Evolutionary conservation across 2,329 filamentous ascomycete genomes (phyloP).

Genomic region (Hypoxylon sp.): DNA sequence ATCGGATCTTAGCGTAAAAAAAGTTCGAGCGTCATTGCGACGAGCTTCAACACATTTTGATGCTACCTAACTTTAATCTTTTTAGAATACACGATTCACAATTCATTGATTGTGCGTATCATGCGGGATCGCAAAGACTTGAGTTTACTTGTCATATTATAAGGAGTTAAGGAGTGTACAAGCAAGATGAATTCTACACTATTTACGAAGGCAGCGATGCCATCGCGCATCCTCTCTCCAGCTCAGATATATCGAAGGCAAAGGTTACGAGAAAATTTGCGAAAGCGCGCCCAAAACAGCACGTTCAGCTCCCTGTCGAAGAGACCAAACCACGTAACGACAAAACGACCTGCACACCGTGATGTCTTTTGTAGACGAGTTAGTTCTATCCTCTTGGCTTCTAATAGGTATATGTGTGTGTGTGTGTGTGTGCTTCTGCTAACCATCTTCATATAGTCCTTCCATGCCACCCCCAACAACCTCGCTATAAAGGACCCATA

Average conservation of each 20-base stretch:
- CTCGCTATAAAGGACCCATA: slow-evolving; percentile 81
- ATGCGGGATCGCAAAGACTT: slow-evolving; percentile 16
- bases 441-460: slow-evolving; percentile 52
- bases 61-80: slow-evolving; percentile 6
- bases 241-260: slow-evolving; percentile 52
- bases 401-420: too few relatives aligned
- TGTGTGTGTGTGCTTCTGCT: slow-evolving; percentile 25
- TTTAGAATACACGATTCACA: slow-evolving; percentile 15
- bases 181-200: slow-evolving; percentile 58
- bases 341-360: slow-evolving; percentile 19
- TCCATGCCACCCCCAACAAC: slow-evolving; percentile 66
- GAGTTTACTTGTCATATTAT: slow-evolving; percentile 17
- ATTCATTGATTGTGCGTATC: slow-evolving; percentile 4
- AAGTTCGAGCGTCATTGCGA: slow-evolving; percentile 45
- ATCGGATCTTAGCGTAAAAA: slow-evolving; percentile 41
- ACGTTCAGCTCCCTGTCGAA: slow-evolving; percentile 40
- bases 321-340: slow-evolving; percentile 29
- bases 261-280: slow-evolving; percentile 52
- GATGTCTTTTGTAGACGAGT: slow-evolving; percentile 35
- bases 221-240: slow-evolving; percentile 57
- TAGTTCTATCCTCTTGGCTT: slow-evolving; percentile 22
- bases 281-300: slow-evolving; percentile 45
- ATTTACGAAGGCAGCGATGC: slow-evolving; percentile 57
- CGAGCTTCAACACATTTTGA: slow-evolving; percentile 19
- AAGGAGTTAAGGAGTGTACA: too few relatives aligned